These are phyloP conservation scores for Hypoxylon lienhwacheense DNA, from an alignment of 495 filamentous ascomycete species.

Conservation along the genomic window DNA sequence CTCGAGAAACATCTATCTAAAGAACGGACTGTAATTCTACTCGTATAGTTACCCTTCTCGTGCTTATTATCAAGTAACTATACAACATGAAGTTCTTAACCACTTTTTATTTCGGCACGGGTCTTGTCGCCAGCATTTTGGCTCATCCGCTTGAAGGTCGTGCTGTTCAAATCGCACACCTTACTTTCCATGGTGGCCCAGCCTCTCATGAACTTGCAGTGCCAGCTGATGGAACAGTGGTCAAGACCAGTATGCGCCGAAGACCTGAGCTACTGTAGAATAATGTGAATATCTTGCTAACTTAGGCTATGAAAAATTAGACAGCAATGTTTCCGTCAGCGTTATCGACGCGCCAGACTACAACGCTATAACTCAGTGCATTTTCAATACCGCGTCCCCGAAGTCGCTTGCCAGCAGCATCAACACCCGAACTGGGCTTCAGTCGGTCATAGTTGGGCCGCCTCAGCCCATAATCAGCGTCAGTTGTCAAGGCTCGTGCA, in stretches of 20 bases:
- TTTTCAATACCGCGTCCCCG: slow-evolving; percentile 29
- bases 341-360: slow-evolving; percentile 36
- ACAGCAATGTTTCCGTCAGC: slow-evolving; percentile 29
- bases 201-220: slow-evolving; percentile 33
- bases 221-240: slow-evolving; percentile 17
- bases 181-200: slow-evolving; percentile 35
- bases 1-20: not conserved
- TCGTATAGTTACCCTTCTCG: not conserved
- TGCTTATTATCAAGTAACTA: not conserved
- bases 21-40: not conserved
- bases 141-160: slow-evolving; percentile 18
- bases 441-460: slow-evolving; percentile 34
- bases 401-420: slow-evolving; percentile 28
- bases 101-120: slow-evolving; percentile 17
- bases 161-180: slow-evolving; percentile 15
- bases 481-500: slow-evolving; percentile 27
- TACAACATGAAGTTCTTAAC: slow-evolving; percentile 29
- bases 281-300: not conserved
- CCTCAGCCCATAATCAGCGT: slow-evolving; percentile 38
- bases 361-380: slow-evolving; percentile 29
- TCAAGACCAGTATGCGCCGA: slow-evolving; percentile 23
- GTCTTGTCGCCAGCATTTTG: slow-evolving; percentile 24
- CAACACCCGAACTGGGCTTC: slow-evolving; percentile 26
- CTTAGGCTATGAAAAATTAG: slow-evolving; percentile 5
- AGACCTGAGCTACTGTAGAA: not conserved